phyloP scores from a whole-genome alignment of 371 early-diverging fungal genomes.

The Actinomucor elegans region DNA sequence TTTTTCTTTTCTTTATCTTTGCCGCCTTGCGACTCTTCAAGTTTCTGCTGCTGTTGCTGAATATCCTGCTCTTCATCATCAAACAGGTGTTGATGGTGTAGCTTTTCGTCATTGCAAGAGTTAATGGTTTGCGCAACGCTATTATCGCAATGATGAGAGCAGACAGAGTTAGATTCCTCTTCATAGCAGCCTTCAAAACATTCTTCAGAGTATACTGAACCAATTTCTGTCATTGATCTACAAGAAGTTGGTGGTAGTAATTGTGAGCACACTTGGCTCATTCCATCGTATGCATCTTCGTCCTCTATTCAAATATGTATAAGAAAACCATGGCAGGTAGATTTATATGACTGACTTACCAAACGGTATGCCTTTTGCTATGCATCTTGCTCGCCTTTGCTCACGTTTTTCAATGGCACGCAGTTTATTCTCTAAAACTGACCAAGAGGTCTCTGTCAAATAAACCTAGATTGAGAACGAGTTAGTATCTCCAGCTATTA shows the following conservation, averaged over 20 bases:
- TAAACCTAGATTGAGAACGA: conserved; percentile 45
- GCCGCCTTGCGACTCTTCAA: not conserved
- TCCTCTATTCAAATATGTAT: not conserved
- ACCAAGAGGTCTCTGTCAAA: conserved; percentile 72
- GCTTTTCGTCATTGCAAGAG: conserved; percentile 7
- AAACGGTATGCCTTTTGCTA: conserved; percentile 31
- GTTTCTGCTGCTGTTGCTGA: not conserved
- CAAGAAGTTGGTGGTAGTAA: conserved; percentile 12
- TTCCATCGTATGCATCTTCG: conserved; percentile 9
- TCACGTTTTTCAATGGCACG: conserved; percentile 42
- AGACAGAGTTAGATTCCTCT: conserved; percentile 30
- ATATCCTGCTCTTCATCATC: not conserved
- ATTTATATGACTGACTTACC: conserved; percentile 4
- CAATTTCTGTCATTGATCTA: conserved; percentile 22
- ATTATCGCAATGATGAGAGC: conserved; percentile 31
- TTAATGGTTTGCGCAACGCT: not conserved
- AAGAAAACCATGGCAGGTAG: not conserved
- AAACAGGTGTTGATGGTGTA: conserved; percentile 10
- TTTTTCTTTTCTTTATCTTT: conserved; percentile 2
- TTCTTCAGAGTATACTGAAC: conserved; percentile 51
- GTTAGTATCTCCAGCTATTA: not conserved
- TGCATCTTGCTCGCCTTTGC: conserved; percentile 32
- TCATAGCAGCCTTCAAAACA: conserved; percentile 28
- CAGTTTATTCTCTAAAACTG: conserved; percentile 59
- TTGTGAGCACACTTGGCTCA: conserved; percentile 17